Evolutionary conservation across 306 rosid species (phyloP), one percentile per base, ranked within the genome.

Genomic region (Prunus dulcis): DNA sequence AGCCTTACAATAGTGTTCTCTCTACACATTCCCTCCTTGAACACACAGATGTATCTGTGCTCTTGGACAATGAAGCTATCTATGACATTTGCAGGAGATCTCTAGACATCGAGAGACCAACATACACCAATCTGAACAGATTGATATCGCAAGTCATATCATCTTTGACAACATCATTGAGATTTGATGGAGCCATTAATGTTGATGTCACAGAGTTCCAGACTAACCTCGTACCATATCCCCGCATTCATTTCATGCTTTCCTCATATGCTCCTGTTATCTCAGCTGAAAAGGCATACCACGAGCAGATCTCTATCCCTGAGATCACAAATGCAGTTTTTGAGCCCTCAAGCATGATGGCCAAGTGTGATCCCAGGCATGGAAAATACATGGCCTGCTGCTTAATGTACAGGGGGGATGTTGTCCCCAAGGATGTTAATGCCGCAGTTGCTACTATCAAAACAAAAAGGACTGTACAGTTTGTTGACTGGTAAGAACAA

Each of bases 351-450:
- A 95, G 97, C 84, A 95, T 95, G 98, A 95, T 95, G 98, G 98
- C 98, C 3, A 95, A 95, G 76, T 95, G 98, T 67, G 98, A 95
- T 75, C 98, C 98, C 20, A 87, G 98, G 69, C 98, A 95, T 72
- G 98, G 98, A n/a, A 95, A 95, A 80, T 95, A 95, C 89, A 95
- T 95, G 98, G 98, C 98, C 38, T 95, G 98, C 86, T 95, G 98
- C 78, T 86, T 95, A 78, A 95, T 95, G 98, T 95, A 95, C 82
- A 75, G 98, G 52, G 98, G 98, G 6, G 98, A 95, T 85, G 98
- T 95, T 73, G 98, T 95, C 63, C 98, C 98, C 7, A 95, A 95
- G 89, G 98, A 95, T 82, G 98, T 95, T 56, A 95, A 95, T 77
- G 95, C 97, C 70, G 97, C 98, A 0, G 98, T 95, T 69, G 96